Evolutionary conservation across 1,284 basidiomycete species (phyloP).

Genomic region (Pyrrhoderma lamaoense): DNA sequence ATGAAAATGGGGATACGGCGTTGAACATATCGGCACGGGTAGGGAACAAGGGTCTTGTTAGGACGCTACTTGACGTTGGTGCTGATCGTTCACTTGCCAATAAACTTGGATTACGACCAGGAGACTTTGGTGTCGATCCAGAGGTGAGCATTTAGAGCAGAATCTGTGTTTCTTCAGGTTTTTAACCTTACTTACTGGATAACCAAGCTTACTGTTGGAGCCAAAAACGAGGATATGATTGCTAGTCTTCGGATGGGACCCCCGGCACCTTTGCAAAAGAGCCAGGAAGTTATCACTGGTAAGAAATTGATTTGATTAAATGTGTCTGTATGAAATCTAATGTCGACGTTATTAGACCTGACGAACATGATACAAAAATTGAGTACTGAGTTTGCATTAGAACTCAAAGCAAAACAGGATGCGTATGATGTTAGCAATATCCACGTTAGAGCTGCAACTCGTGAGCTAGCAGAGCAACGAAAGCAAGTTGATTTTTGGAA

Average conservation of each 20-base stretch:
- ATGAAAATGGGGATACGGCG: slow-evolving; percentile 94
- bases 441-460: slow-evolving; percentile 83
- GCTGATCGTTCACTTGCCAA: slow-evolving; percentile 91
- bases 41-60: slow-evolving; percentile 84
- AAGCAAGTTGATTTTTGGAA: slow-evolving; percentile 77
- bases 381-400: slow-evolving; percentile 71
- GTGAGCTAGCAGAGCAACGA: slow-evolving; percentile 84
- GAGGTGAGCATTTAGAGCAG: slow-evolving; percentile 55
- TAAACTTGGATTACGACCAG: slow-evolving; percentile 87
- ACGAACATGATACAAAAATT: slow-evolving; percentile 76
- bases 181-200: slow-evolving; percentile 9
- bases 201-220: slow-evolving; percentile 45
- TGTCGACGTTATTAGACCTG: slow-evolving; percentile 53
- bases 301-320: slow-evolving; percentile 33
- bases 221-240: slow-evolving; percentile 69
- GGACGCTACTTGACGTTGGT: slow-evolving; percentile 86
- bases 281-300: slow-evolving; percentile 79
- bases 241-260: slow-evolving; percentile 62
- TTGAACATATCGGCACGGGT: slow-evolving; percentile 93
- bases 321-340: neutral
- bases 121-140: slow-evolving; percentile 89
- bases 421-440: slow-evolving; percentile 79
- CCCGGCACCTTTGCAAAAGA: slow-evolving; percentile 74
- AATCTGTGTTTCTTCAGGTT: neutral
- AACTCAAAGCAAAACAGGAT: slow-evolving; percentile 85